A percentile compares a stretch with the other conserved stretches of the same genome.
These are phyloP conservation scores for Trametes sanguinea DNA, from an alignment of 768 basidiomycete species.

Conservation along the genomic window DNA sequence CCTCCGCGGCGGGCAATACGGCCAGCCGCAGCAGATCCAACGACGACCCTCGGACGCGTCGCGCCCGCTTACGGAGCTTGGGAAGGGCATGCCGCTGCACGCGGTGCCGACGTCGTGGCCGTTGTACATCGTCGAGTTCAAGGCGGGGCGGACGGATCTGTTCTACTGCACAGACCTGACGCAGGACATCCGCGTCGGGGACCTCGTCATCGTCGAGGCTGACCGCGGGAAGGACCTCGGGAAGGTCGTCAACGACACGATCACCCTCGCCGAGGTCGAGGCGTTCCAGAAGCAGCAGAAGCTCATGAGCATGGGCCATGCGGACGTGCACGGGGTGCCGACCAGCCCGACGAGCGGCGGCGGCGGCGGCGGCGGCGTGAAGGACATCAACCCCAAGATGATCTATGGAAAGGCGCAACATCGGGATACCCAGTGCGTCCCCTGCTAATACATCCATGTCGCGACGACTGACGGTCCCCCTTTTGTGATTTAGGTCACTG, in stretches of 20 bases:
- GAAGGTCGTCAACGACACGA: slow-evolving; percentile 87
- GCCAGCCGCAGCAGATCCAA: slow-evolving; percentile 26
- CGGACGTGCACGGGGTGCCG: slow-evolving; percentile 39
- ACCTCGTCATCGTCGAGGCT: slow-evolving; percentile 95
- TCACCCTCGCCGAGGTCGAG: slow-evolving; percentile 88
- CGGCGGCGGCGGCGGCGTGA: slow-evolving; percentile 56
- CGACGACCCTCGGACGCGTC: slow-evolving; percentile 45
- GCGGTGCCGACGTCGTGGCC: slow-evolving; percentile 82
- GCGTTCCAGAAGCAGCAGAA: slow-evolving; percentile 83
- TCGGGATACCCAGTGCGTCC: slow-evolving; percentile 78
- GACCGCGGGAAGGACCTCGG: slow-evolving; percentile 94
- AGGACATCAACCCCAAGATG: slow-evolving; percentile 96
- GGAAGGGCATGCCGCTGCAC: slow-evolving; percentile 86
- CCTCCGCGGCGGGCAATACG: slow-evolving; percentile 21
- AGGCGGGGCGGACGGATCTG: slow-evolving; percentile 92
- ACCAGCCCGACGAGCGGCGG: slow-evolving; percentile 50
- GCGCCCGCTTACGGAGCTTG: slow-evolving; percentile 57
- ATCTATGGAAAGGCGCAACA: slow-evolving; percentile 86
- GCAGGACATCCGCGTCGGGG: slow-evolving; percentile 74
- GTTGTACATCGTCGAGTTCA: slow-evolving; percentile 97
- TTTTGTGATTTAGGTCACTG: slow-evolving; percentile 53
- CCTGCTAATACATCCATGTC: background rate
- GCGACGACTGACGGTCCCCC: slow-evolving; percentile 6
- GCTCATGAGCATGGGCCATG: slow-evolving; percentile 39
- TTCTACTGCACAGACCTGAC: slow-evolving; percentile 83